Percentiles rank a stretch among this genome's conserved stretches.
These are phyloP conservation scores for Albatrellus ellisii DNA, from an alignment of 768 basidiomycete species.

Conservation along the genomic window DNA sequence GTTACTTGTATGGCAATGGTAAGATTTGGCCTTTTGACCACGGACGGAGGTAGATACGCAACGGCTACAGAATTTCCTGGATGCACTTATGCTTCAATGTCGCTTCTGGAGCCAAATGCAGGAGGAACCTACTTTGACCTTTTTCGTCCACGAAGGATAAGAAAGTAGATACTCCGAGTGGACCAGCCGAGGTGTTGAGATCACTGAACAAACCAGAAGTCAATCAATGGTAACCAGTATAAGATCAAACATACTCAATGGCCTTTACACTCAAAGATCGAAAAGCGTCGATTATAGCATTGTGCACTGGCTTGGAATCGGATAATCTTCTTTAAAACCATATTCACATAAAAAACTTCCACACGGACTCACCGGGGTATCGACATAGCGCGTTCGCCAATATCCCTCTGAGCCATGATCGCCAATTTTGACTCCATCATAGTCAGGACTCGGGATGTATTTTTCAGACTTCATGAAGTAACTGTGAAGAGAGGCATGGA, in stretches of 20 bases:
- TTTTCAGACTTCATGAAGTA: conserved; percentile 12
- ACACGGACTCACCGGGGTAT: too few relatives aligned
- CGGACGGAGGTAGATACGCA: conserved; percentile 9
- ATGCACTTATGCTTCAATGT: background rate
- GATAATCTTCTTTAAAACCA: too few relatives aligned
- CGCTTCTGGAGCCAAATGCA: background rate
- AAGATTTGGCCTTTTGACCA: conserved; percentile 19
- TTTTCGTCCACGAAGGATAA: conserved; percentile 3
- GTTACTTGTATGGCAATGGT: conserved; percentile 7
- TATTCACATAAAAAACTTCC: too few relatives aligned
- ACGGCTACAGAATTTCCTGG: conserved; percentile 8
- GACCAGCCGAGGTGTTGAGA: conserved; percentile 9
- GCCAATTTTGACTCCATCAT: conserved; percentile 2
- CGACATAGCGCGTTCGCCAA: too few relatives aligned
- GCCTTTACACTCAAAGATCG: conserved; percentile 9
- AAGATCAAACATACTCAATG: conserved; percentile 3
- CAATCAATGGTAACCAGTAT: background rate
- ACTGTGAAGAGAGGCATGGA: background rate
- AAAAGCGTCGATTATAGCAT: too few relatives aligned
- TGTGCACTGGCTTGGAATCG: too few relatives aligned
- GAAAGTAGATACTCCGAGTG: conserved; percentile 8
- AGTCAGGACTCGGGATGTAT: conserved; percentile 4
- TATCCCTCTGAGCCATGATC: conserved; percentile 8
- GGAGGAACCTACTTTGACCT: conserved; percentile 4
- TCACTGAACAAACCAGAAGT: conserved; percentile 1